These are phyloP conservation scores for Rhodotorula sp. DNA, from an alignment of 1,284 basidiomycete species.

Conservation along the genomic window DNA sequence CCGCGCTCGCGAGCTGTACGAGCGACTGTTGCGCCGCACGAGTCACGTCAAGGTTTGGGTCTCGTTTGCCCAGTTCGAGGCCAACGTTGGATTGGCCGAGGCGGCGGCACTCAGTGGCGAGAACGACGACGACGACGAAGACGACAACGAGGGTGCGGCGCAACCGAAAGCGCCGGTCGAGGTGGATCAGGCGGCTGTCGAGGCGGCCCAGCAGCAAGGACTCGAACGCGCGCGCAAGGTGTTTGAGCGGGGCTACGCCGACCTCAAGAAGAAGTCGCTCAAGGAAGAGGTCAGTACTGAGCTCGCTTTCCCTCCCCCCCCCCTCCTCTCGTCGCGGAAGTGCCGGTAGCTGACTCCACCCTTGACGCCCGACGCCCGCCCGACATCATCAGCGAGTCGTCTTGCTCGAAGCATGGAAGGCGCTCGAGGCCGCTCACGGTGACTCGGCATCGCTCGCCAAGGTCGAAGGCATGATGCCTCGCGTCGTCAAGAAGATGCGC, in stretches of 20 bases:
- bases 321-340: not conserved
- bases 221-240: conserved; percentile 66
- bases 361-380: not conserved
- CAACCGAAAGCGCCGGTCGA: conserved; percentile 61
- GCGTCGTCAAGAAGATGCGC: conserved; percentile 77
- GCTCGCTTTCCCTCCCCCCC: conserved; percentile 4
- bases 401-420: conserved; percentile 88
- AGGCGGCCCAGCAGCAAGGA: conserved; percentile 63
- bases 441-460: conserved; percentile 62
- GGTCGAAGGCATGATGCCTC: conserved; percentile 86
- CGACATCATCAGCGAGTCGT: conserved; percentile 65
- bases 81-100: conserved; percentile 44
- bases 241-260: conserved; percentile 81
- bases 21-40: conserved; percentile 79
- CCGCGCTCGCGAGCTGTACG: conserved; percentile 79
- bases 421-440: conserved; percentile 78
- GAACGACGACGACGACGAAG: conserved; percentile 67
- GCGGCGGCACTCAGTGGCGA: conserved; percentile 44
- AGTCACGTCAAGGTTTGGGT: conserved; percentile 81
- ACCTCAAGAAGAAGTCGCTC: conserved; percentile 71
- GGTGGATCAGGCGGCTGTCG: conserved; percentile 47
- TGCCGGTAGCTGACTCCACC: no score
- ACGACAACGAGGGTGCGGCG: conserved; percentile 68
- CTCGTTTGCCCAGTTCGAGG: conserved; percentile 52
- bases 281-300: conserved; percentile 75